These are phyloP conservation scores for Lunularia cruciata DNA, from an alignment of 225 moss, liverwort and hornwort genomes.

Conservation along the genomic window DNA sequence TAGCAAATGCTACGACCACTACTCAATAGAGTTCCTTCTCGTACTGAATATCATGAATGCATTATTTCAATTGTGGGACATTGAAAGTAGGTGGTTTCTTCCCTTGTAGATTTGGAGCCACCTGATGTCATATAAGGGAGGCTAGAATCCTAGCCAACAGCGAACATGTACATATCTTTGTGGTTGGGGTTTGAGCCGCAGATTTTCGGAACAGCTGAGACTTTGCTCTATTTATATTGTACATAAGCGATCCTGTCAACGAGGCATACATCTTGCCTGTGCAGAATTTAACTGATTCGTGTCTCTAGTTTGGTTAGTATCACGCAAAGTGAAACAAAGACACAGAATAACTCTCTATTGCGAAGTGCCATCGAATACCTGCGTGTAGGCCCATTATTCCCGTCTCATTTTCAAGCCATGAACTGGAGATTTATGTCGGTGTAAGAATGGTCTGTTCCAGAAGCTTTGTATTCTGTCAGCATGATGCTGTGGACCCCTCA, in stretches of 20 bases:
- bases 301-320: too few relatives aligned
- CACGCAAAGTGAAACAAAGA: too few relatives aligned
- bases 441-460: too few relatives aligned
- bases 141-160: not conserved
- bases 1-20: conserved; percentile 1
- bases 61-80: not conserved
- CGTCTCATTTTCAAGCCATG: too few relatives aligned
- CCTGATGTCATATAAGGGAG: not conserved
- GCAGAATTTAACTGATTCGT: too few relatives aligned
- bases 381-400: too few relatives aligned
- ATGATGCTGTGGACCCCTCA: too few relatives aligned
- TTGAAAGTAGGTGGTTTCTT: not conserved
- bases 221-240: conserved; percentile 6
- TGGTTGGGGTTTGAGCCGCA: not conserved
- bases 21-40: not conserved
- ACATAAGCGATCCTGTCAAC: conserved; percentile 9
- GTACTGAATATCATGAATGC: not conserved
- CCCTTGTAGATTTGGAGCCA: not conserved
- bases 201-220: conserved; percentile 9
- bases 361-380: too few relatives aligned
- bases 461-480: too few relatives aligned
- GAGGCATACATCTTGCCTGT: too few relatives aligned
- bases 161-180: conserved; percentile 11
- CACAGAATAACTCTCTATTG: too few relatives aligned
- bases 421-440: too few relatives aligned